Conservation (phyloP, 371 early-diverging fungal species). For the Mortierella sp. region DNA sequence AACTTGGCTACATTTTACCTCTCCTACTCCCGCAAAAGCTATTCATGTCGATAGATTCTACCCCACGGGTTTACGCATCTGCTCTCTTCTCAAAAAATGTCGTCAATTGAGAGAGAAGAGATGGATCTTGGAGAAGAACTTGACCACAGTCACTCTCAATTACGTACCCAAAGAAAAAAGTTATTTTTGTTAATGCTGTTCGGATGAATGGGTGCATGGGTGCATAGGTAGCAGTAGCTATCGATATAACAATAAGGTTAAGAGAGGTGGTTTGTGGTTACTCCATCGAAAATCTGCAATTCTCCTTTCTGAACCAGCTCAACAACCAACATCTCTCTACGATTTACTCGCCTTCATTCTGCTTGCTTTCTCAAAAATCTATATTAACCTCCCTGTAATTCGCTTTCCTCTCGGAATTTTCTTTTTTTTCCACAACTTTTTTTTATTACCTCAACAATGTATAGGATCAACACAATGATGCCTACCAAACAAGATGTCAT, state of each 20-base stretch:
- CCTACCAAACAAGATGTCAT: constrained; percentile 21
- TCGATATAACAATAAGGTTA: background rate
- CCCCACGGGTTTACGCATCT: constrained; percentile 9
- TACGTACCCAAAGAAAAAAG: background rate
- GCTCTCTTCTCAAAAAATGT: background rate
- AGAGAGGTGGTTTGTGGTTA: background rate
- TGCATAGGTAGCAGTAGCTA: too few species aligned
- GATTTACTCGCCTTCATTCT: background rate
- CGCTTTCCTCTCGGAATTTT: background rate
- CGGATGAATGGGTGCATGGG: background rate
- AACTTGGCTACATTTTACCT: background rate
- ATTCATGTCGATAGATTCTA: background rate
- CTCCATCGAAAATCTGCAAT: background rate
- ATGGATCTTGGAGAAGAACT: background rate
- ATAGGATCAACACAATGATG: constrained; percentile 17
- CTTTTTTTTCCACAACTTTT: background rate
- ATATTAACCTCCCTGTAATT: background rate
- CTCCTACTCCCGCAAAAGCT: background rate
- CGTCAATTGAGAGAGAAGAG: background rate
- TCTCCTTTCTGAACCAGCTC: background rate
- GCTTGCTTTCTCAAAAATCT: background rate
- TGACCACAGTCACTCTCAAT: background rate
- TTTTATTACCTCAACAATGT: background rate
- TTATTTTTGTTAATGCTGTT: background rate
- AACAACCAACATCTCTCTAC: background rate